Evolutionary conservation across 2,329 filamentous ascomycete genomes (phyloP).

Genomic region (Pseudogymnoascus sp.): DNA sequence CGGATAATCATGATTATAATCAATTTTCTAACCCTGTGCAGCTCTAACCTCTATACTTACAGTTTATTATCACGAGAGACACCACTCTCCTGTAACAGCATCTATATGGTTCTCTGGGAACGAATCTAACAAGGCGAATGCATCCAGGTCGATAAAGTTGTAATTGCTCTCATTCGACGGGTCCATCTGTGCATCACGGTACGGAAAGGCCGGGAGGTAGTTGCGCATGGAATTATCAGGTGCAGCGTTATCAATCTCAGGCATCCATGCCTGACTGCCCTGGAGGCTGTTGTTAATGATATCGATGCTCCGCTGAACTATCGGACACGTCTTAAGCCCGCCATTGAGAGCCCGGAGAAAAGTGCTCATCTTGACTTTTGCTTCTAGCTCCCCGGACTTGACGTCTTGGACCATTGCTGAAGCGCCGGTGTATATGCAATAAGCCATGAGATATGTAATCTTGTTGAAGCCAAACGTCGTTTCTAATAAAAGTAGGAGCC

Average conservation of each 20-base stretch:
- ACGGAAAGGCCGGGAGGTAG: constrained; percentile 20
- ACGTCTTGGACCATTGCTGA: constrained; percentile 26
- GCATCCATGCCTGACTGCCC: neutral
- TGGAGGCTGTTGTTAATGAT: constrained; percentile 24
- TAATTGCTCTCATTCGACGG: constrained; percentile 1
- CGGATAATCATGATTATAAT: neutral
- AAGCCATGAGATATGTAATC: constrained; percentile 29
- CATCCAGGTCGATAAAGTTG: constrained; percentile 16
- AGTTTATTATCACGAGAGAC: constrained; percentile 4
- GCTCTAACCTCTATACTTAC: neutral
- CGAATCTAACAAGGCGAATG: constrained; percentile 18
- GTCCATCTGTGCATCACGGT: constrained; percentile 12
- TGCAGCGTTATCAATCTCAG: neutral
- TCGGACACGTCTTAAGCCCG: constrained; percentile 22
- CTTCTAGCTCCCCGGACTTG: constrained; percentile 20
- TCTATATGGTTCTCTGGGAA: constrained; percentile 19
- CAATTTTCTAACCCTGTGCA: too few relatives aligned
- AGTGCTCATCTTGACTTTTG: constrained; percentile 22
- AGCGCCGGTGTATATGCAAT: constrained; percentile 29
- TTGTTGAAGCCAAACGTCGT: constrained; percentile 24
- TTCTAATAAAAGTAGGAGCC: constrained; percentile 25
- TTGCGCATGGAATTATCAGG: constrained; percentile 5
- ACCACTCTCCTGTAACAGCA: constrained; percentile 10
- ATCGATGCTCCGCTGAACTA: constrained; percentile 26
- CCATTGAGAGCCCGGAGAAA: constrained; percentile 24